Evolutionary conservation across 257 asterid genomes (phyloP).

Genomic region (Nicotiana sylvestris): DNA sequence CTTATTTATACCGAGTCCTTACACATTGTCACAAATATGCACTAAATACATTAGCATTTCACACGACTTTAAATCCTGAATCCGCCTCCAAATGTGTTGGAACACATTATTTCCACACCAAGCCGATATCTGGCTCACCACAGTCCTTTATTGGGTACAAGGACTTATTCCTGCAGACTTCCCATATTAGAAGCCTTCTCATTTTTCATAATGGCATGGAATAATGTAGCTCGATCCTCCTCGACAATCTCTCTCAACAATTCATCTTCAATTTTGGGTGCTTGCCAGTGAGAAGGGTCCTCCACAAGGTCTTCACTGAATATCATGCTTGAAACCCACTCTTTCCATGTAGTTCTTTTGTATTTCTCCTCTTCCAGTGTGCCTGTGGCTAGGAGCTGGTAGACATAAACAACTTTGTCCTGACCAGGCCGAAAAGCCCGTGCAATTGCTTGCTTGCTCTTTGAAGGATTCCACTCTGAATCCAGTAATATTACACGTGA

Average conservation of each 20-base stretch:
- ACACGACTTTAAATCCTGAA: conserved; percentile 4
- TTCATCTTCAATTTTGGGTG: conserved; percentile 88
- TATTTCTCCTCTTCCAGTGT: conserved; percentile 91
- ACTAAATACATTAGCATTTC: not conserved
- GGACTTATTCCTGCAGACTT: conserved; percentile 48
- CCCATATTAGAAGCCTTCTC: conserved; percentile 91
- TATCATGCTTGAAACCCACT: conserved; percentile 98
- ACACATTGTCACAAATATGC: not conserved
- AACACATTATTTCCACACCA: not conserved
- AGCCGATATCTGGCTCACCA: not conserved
- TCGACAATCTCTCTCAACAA: conserved; percentile 89
- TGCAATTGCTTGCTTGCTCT: conserved; percentile 95
- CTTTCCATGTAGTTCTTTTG: conserved; percentile 92
- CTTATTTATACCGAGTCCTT: not conserved
- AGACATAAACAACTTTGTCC: conserved; percentile 87
- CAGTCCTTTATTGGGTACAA: not conserved
- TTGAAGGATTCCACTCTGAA: conserved; percentile 97
- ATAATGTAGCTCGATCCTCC: conserved; percentile 82
- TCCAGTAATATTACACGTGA: conserved; percentile 85
- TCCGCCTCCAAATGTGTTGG: conserved; percentile 10
- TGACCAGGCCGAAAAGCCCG: conserved; percentile 97
- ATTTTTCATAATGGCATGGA: conserved; percentile 86
- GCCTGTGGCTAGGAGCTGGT: conserved; percentile 83
- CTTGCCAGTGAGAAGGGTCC: conserved; percentile 98
- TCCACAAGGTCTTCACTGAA: conserved; percentile 85